phyloP scores from a whole-genome alignment of 805 yeast genomes.

The Suhomyces emberorum region DNA sequence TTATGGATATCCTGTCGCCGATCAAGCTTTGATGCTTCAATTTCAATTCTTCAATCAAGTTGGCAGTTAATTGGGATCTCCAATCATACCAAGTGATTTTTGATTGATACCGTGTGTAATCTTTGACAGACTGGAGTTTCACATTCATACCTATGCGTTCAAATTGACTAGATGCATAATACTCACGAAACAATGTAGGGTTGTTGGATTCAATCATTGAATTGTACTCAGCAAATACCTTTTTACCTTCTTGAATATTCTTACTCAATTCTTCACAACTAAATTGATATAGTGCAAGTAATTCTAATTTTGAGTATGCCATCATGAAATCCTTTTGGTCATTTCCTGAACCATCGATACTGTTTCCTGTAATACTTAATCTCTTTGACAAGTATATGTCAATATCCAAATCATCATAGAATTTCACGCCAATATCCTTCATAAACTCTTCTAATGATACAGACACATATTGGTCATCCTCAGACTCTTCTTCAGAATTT shows the following conservation, averaged over 20 bases:
- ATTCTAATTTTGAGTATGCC: constrained; percentile 40
- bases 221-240: constrained; percentile 45
- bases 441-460: constrained; percentile 39
- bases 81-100: constrained; percentile 60
- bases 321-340: constrained; percentile 32
- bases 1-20: constrained; percentile 16
- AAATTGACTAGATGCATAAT: constrained; percentile 36
- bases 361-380: constrained; percentile 17
- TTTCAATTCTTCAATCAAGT: constrained; percentile 35
- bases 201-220: constrained; percentile 44
- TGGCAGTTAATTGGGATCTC: constrained; percentile 51
- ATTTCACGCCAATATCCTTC: constrained; percentile 37
- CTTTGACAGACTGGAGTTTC: constrained; percentile 50
- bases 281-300: constrained; percentile 49
- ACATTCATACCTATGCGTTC: constrained; percentile 42
- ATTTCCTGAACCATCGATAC: constrained; percentile 7
- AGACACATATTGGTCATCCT: constrained; percentile 25
- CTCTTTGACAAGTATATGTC: constrained; percentile 23
- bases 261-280: constrained; percentile 52
- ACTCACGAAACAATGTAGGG: constrained; percentile 49
- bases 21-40: constrained; percentile 16
- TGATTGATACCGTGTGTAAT: constrained; percentile 50
- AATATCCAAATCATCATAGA: constrained; percentile 45
- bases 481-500: constrained; percentile 15
- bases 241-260: constrained; percentile 48